A percentile compares a stretch with the other conserved stretches of the same genome.
Evolutionary conservation across 2,329 filamentous ascomycete genomes (phyloP).

Genomic region (Myriosclerotinia curreyana): DNA sequence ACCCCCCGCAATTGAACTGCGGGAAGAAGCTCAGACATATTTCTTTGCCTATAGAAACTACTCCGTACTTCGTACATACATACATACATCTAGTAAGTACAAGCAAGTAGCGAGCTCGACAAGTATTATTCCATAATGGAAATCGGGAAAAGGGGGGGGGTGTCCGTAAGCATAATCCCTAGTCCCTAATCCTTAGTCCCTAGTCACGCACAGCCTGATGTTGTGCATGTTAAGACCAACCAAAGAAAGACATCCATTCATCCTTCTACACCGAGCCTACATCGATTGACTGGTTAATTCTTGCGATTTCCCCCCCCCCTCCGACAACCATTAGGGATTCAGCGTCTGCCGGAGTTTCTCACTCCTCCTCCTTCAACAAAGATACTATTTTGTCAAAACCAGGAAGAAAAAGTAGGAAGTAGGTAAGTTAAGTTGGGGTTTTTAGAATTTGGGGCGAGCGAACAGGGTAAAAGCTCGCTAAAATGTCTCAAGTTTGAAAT

Average conservation of each 20-base stretch:
- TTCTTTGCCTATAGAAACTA: not conserved
- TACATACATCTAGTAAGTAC: too few species aligned
- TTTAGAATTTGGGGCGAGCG: not conserved
- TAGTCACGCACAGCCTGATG: conserved; percentile 22
- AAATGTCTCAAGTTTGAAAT: conserved; percentile 20
- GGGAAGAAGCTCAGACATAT: conserved; percentile 19
- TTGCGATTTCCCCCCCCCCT: not conserved
- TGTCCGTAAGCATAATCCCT: not conserved
- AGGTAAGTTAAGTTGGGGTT: too few species aligned
- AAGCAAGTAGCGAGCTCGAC: conserved; percentile 5
- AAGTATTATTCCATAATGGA: conserved; percentile 5
- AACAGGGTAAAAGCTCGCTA: not conserved
- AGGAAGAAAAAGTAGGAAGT: not conserved
- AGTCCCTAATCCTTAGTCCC: too few species aligned
- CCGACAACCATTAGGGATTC: not conserved
- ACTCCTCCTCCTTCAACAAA: not conserved
- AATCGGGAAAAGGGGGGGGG: conserved; percentile 4
- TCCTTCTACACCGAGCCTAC: conserved; percentile 5
- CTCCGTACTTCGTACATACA: too few species aligned
- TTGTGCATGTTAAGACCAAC: conserved; percentile 15
- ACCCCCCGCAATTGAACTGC: conserved; percentile 1
- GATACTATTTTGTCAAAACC: not conserved
- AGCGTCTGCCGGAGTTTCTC: conserved; percentile 5
- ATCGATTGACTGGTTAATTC: not conserved
- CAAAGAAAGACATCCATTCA: not conserved